phyloP scores from a whole-genome alignment of 352 stramenopile species.

The Halophytophthora batemanensis region DNA sequence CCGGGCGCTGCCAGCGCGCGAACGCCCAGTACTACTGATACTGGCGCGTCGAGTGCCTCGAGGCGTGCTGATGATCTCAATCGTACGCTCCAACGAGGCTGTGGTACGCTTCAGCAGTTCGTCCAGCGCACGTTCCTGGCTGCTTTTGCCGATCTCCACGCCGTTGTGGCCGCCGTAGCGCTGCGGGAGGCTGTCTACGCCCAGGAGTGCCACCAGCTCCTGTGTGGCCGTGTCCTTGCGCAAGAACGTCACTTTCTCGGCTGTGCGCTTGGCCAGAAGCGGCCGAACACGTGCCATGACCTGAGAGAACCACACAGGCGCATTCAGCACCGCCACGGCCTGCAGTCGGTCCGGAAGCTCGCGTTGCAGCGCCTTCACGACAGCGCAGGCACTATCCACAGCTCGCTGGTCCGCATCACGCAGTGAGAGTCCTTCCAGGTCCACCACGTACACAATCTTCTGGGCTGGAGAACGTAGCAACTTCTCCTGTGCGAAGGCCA shows the following conservation, averaged over 20 bases:
- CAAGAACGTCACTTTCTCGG: conserved; percentile 68
- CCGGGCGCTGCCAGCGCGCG: conserved; percentile 32
- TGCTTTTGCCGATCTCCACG: conserved; percentile 75
- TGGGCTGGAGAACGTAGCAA: conserved; percentile 53
- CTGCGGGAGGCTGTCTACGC: conserved; percentile 67
- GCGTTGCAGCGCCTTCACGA: conserved; percentile 58
- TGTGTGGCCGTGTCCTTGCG: conserved; percentile 33
- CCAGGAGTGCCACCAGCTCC: conserved; percentile 58
- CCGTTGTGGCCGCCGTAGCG: conserved; percentile 70
- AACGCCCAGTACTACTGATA: conserved; percentile 14
- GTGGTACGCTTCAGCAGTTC: conserved; percentile 71
- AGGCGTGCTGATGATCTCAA: conserved; percentile 61
- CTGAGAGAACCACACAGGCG: conserved; percentile 80
- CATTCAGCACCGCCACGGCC: conserved; percentile 59
- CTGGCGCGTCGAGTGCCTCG: conserved; percentile 14
- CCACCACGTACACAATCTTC: conserved; percentile 75
- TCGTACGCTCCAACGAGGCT: conserved; percentile 62
- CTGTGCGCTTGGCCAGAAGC: conserved; percentile 53
- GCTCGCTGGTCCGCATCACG: conserved; percentile 64
- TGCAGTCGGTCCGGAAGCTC: conserved; percentile 65
- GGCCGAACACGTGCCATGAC: conserved; percentile 61
- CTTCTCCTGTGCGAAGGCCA: conserved; percentile 70
- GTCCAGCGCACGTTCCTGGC: conserved; percentile 63
- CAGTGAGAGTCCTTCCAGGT: conserved; percentile 74
- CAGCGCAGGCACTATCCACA: conserved; percentile 49